Evolutionary conservation across 1,139 yeast genomes (phyloP).

Genomic region (Zygotorulaspora mrakii): DNA sequence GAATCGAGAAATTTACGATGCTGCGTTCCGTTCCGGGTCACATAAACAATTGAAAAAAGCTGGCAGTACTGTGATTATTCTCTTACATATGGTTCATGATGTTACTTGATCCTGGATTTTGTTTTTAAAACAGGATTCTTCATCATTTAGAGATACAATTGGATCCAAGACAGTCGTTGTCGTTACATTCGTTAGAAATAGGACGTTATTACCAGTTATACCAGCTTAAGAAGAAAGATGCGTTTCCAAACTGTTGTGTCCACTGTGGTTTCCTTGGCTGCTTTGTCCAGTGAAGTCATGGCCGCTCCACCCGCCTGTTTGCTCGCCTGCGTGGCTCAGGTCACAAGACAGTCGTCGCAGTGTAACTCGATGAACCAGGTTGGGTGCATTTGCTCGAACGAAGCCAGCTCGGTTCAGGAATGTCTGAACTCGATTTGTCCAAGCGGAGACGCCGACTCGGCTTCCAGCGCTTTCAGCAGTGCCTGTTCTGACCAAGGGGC

Average conservation of each 20-base stretch:
- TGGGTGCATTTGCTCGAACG: slow-evolving; percentile 59
- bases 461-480: slow-evolving; percentile 52
- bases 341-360: slow-evolving; percentile 49
- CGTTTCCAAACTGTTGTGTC: slow-evolving; percentile 40
- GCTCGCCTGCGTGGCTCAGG: slow-evolving; percentile 79
- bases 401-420: slow-evolving; percentile 47
- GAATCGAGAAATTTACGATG: not conserved
- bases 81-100: too few species aligned
- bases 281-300: slow-evolving; percentile 46
- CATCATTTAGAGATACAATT: not conserved
- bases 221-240: slow-evolving; percentile 23
- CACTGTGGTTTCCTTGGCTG: slow-evolving; percentile 49
- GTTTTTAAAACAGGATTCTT: too few species aligned
- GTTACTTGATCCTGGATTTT: too few species aligned
- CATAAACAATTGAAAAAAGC: slow-evolving; percentile 2
- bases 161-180: not conserved
- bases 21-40: too few species aligned
- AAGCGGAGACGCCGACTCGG: slow-evolving; percentile 51
- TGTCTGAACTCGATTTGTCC: slow-evolving; percentile 71
- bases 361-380: slow-evolving; percentile 56
- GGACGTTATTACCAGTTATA: not conserved
- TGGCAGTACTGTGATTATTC: too few species aligned
- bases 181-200: slow-evolving; percentile 6
- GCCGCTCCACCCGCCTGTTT: slow-evolving; percentile 90
- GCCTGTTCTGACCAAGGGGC: slow-evolving; percentile 49